A percentile compares a stretch with the other conserved stretches of the same genome.
phyloP scores from a whole-genome alignment of 164 flowering plant genomes.

The Annona squamosa region DNA sequence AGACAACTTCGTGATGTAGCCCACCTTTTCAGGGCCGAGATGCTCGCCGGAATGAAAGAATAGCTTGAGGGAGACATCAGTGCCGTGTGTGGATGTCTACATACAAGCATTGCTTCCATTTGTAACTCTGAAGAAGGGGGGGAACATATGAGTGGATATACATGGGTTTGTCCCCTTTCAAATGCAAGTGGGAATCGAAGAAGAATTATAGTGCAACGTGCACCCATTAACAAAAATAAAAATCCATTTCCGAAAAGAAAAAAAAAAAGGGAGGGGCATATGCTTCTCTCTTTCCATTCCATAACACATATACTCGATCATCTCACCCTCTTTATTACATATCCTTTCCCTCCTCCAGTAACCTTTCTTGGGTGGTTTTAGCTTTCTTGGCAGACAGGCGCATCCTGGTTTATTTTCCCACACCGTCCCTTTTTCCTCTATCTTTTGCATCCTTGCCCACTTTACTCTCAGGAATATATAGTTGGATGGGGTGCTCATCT shows the following conservation, averaged over 20 bases:
- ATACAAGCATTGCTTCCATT: not conserved
- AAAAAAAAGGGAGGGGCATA: slow-evolving; percentile 11
- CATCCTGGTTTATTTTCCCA: slow-evolving; percentile 4
- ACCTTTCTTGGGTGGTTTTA: slow-evolving; percentile 5
- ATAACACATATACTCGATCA: slow-evolving; percentile 1
- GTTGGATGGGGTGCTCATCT: not conserved
- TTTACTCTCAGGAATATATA: not conserved
- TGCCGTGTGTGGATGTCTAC: not conserved
- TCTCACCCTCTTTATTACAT: slow-evolving; percentile 3
- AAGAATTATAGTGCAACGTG: not conserved
- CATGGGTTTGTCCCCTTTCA: not conserved
- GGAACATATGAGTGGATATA: slow-evolving; percentile 2
- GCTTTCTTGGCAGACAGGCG: slow-evolving; percentile 10
- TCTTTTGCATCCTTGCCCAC: not conserved
- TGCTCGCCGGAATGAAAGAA: not conserved
- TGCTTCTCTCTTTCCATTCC: slow-evolving; percentile 12
- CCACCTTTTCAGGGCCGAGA: not conserved
- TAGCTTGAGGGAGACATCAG: not conserved
- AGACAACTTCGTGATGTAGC: not conserved
- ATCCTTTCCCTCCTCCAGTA: slow-evolving; percentile 6
- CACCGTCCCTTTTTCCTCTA: not conserved
- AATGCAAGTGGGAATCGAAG: slow-evolving; percentile 2
- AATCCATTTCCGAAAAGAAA: not conserved
- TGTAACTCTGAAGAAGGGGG: not conserved
- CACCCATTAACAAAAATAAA: slow-evolving; percentile 2